Evolutionary conservation across 1,139 yeast species (phyloP), one percentile per base, ranked within the genome.

Genomic region (Pneumocystis oryctolagi): DNA sequence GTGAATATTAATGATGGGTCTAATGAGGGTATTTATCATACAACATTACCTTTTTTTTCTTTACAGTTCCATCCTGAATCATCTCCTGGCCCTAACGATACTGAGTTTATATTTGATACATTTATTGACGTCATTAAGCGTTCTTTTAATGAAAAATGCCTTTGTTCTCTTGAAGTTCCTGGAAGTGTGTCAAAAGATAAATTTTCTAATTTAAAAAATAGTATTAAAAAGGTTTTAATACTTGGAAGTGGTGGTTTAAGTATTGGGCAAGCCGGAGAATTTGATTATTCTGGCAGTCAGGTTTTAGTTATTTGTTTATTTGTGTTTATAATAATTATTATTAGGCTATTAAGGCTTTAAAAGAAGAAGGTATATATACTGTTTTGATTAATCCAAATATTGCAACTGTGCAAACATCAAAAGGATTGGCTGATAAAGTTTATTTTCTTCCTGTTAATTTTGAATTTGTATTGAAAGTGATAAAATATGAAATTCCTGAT

Each of bases 31-130:
- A 89, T 94, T 69, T 90, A 89, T 79, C 90, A 90, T 76, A 82
- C 85, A 60, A 79, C 83, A 67, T 80, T 87, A 74, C 98, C 99
- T 60, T 86, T 80, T 74, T 94, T 94, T 80, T 92, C 98, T n/a
- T 97, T 92, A 61, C 99, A 94, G 80, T 92, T 94, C 82, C 99
- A 94, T 74, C 99, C 99, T 30, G 99, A 94, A 79, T 89, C 97
- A 40, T 89, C 97, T 63, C 98, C 98, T 60, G 99, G 99, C 75
- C 99, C 99, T 74, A 84, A 96, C 74, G 99, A 94, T 75, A 92
- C 99, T 64, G 98, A 94, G 76, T 94, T 92, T 75, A 80, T 94
- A 74, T 94, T 94, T 72, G 98, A 94, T 73, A 90, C 88, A 53
- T 94, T 94, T 76, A 86, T 94, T 72, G 76, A 87, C 68, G 77